Evolutionary conservation across 1,284 basidiomycete genomes (phyloP), one percentile per base, ranked within the genome.

Genomic region (Singerocomus inundabilis): DNA sequence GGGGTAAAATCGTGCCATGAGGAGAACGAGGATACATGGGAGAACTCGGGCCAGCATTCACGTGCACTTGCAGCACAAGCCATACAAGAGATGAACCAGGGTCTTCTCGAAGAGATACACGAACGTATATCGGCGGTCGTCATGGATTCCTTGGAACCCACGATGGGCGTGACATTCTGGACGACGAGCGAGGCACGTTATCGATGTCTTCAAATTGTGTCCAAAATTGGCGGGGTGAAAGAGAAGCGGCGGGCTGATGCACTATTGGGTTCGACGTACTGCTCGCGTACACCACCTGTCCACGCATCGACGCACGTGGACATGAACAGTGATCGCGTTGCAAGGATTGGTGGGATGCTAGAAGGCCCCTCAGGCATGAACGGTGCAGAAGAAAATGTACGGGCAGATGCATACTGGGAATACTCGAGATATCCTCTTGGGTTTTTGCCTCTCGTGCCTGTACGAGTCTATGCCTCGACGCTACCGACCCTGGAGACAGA

Each of bases 181-280:
- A 85, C 88, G 2, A 92, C 89, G 0, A 66, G 68, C 4, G 88
- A 91, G 61, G 89, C 88, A 1, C 77, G 82, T 33, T 78, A 80
- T 46, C 78, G 88, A 5, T 87, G 81, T 58, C 66, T 84, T 13
- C 74, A 80, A 26, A 91, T 91, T 45, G 81, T 89, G 5, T 72
- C 73, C 12, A 89, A 85, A 62, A 87, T 90, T 30, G 88, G 86
- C 1, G 87, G 87, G 1, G 69, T 72, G 5, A 71, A 68, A 50
- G 88, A 90, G 65, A 80, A 74, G 52, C 71, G 74, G 21, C 74
- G 88, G 21, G 81, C 79, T 0, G 68, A 71, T 26, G 83, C 81
- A 0, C 64, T 90, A 28, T 82, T 89, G 54, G 69, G 69, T 18
- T 53, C 49, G 29, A 52, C 31, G 4, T 16, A 41, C 4, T 53